phyloP scores from a whole-genome alignment of 2,329 filamentous ascomycete genomes.

The Colletotrichum destructivum region DNA sequence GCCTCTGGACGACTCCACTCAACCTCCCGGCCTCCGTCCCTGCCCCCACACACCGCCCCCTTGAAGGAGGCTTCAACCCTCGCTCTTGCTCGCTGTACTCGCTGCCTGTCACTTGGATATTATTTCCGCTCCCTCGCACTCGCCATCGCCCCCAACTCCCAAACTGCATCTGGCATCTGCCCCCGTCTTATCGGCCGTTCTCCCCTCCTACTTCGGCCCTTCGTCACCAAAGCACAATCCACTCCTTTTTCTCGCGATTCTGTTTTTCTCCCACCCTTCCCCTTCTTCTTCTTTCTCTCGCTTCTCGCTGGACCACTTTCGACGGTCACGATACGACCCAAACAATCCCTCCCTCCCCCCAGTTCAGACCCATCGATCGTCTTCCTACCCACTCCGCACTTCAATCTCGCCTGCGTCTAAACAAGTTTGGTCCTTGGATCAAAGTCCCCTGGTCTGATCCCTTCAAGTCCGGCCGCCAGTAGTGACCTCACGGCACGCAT shows the following conservation, averaged over 20 bases:
- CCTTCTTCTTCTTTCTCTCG: background rate
- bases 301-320: conserved; percentile 1
- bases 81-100: too few relatives aligned
- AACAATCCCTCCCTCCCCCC: conserved; percentile 1
- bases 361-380: conserved; percentile 35
- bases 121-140: conserved; percentile 16
- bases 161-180: background rate
- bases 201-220: conserved; percentile 3
- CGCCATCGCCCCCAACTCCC: background rate
- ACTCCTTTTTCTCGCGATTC: background rate
- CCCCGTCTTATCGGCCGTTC: conserved; percentile 11
- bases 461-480: background rate
- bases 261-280: background rate
- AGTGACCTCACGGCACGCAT: conserved; percentile 24
- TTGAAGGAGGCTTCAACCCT: too few relatives aligned
- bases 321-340: conserved; percentile 22
- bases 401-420: conserved; percentile 36
- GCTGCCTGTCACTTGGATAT: conserved; percentile 13
- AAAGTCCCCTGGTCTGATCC: conserved; percentile 16
- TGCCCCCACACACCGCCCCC: background rate
- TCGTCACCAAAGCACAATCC: conserved; percentile 4
- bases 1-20: too few relatives aligned
- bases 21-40: conserved; percentile 24
- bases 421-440: conserved; percentile 25
- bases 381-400: conserved; percentile 8